Evolutionary conservation across 805 yeast species (phyloP).

Genomic region (Torulaspora quercuum): DNA sequence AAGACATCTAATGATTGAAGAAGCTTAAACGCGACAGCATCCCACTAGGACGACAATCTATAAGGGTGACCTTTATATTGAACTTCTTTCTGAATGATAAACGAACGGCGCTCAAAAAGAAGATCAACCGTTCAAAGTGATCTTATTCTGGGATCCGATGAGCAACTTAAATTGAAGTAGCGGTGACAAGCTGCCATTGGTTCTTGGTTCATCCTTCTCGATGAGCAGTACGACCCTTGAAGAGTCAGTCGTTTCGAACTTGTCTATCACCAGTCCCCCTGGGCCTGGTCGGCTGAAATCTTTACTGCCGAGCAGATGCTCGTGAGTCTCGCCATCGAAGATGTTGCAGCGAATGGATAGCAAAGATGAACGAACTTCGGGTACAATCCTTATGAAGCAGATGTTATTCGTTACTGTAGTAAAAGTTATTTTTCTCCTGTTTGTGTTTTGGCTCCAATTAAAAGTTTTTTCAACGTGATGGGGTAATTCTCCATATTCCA

Average conservation of each 20-base stretch:
- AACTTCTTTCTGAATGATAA: no score
- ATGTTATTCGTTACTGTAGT: conserved; percentile 8
- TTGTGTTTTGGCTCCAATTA: conserved; percentile 12
- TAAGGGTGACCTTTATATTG: no score
- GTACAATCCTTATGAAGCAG: conserved; percentile 24
- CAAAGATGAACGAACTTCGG: conserved; percentile 7
- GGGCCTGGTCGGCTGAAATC: conserved; percentile 11
- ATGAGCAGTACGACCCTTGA: conserved; percentile 16
- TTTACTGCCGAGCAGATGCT: conserved; percentile 12
- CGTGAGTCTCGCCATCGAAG: conserved; percentile 21
- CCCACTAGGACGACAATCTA: no score
- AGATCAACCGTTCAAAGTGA: conserved; percentile 14
- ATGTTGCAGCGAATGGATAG: conserved; percentile 22
- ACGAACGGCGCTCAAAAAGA: no score
- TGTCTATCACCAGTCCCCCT: conserved; percentile 22
- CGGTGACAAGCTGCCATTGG: not conserved
- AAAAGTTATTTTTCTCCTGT: conserved; percentile 14
- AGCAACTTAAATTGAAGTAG: conserved; percentile 6
- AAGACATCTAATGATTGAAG: conserved; percentile 13
- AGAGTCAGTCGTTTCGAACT: conserved; percentile 11
- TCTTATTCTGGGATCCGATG: conserved; percentile 14
- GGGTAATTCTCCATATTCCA: conserved; percentile 26
- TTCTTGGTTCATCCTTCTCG: conserved; percentile 20
- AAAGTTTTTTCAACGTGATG: conserved; percentile 16
- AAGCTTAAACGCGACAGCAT: no score